Base-by-base conservation (phyloP, 2,329 filamentous ascomycete genomes). In the Beauveria asiatica region DNA sequence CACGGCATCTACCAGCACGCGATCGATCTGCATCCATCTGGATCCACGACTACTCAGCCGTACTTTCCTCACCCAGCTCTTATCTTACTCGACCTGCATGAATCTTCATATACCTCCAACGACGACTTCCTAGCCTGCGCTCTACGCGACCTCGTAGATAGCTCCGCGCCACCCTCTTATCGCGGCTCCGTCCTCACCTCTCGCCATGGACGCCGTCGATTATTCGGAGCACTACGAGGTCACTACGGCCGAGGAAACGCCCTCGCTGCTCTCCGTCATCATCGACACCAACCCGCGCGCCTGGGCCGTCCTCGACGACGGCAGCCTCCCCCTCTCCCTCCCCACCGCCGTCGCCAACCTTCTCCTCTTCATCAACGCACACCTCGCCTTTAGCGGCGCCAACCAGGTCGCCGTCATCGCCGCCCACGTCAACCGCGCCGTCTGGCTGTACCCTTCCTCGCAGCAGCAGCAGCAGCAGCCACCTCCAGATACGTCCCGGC, bases 261-360 rank as follows among this genome's bases (percentile, higher is more conserved):
- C 94, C 0, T 96, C 93, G 16, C 86, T 99, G 41, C 85, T 97
- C 57, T 88, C 91, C 66, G 87, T 99, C 68, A 82, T 99, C 69
- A 83, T 99, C 76, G 94, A 99, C 77, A 97, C 93, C 27, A 99
- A 99, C 72, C 94, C 94, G 2, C 89, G 92, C 67, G 92, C 94
- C 67, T 96, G 94, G 94, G 86, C 90, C 7, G 81, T 90, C 62
- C 83, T 97, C 49, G 80, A 86, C 62, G 76, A 84, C 60, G 57
- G 57, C 41, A 83, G 83, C 37, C 85, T 97, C 8, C 85, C 93
- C 30, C 83, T 99, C 62, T 89, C 89, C 54, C 83, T 99, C 62
- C 89, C 89, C 54, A 87, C 88, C 69, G 91, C 91, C 63, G 80
- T 99, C 62, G 90, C 93, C 63, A 85, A 93, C 75, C 83, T 97